Conservation (phyloP, 768 basidiomycete species). For the Lactarius hatsudake region DNA sequence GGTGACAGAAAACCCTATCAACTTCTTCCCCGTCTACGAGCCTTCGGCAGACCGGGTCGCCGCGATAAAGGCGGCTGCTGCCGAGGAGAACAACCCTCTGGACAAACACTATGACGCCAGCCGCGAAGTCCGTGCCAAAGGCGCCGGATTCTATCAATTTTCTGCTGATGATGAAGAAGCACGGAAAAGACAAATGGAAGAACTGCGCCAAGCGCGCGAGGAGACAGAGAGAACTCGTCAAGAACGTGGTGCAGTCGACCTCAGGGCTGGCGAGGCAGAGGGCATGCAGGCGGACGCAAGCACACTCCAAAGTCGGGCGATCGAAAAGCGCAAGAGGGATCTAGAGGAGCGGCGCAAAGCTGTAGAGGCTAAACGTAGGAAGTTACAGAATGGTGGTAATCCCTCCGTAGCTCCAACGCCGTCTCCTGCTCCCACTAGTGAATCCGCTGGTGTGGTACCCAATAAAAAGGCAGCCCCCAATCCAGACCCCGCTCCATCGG, state of each 20-base stretch:
- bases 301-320: constrained; percentile 47
- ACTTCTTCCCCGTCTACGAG: constrained; percentile 86
- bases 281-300: constrained; percentile 55
- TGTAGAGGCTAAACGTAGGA: constrained; percentile 67
- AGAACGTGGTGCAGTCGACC: constrained; percentile 58
- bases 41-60: constrained; percentile 78
- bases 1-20: constrained; percentile 67
- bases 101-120: constrained; percentile 79
- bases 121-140: constrained; percentile 80
- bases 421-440: constrained; percentile 17
- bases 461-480: constrained; percentile 23
- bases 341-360: constrained; percentile 60
- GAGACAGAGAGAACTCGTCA: constrained; percentile 68
- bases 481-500: constrained; percentile 28
- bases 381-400: constrained; percentile 36
- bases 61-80: constrained; percentile 64
- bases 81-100: constrained; percentile 71
- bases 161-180: constrained; percentile 83
- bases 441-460: neutral
- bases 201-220: constrained; percentile 59
- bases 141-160: constrained; percentile 91
- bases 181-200: constrained; percentile 78
- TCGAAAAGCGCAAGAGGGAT: constrained; percentile 74
- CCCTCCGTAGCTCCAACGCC: constrained; percentile 11
- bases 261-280: constrained; percentile 69